These are phyloP conservation scores for Hydnomerulius pinastri DNA, from an alignment of 768 basidiomycete genomes.

Conservation along the genomic window DNA sequence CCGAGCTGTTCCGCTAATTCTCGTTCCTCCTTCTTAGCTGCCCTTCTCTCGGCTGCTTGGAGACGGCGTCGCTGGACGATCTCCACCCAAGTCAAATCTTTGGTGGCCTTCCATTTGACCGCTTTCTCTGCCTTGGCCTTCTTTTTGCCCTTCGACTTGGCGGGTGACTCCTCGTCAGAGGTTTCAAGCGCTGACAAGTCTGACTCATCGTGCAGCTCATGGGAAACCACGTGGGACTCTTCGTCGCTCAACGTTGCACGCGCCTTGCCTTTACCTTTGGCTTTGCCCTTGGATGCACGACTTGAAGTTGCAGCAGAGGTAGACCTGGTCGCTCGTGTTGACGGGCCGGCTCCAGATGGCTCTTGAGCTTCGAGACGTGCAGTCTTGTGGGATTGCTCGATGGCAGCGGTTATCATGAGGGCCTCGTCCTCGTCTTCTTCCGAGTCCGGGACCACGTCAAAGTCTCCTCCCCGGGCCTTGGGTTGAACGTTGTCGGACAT, in stretches of 20 bases:
- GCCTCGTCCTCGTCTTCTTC: constrained; percentile 32
- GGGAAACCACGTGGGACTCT: constrained; percentile 6
- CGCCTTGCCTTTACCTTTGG: constrained; percentile 29
- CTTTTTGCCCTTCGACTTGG: constrained; percentile 35
- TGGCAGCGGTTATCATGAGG: constrained; percentile 58
- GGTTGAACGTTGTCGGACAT: constrained; percentile 27
- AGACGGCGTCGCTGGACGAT: constrained; percentile 11
- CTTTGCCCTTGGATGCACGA: constrained; percentile 39
- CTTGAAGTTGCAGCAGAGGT: constrained; percentile 38
- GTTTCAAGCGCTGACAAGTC: constrained; percentile 11
- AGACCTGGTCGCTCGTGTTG: constrained; percentile 16
- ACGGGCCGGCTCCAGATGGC: constrained; percentile 34
- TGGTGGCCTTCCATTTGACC: constrained; percentile 4
- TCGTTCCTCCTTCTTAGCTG: constrained; percentile 48
- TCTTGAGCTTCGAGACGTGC: constrained; percentile 28
- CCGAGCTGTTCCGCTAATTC: constrained; percentile 60
- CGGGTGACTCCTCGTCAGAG: constrained; percentile 12
- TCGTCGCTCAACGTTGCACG: constrained; percentile 10
- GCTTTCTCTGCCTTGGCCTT: constrained; percentile 30
- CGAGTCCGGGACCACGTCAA: constrained; percentile 33
- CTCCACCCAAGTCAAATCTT: constrained; percentile 13
- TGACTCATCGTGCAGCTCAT: constrained; percentile 7
- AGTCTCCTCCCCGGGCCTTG: not conserved
- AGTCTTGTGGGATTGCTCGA: constrained; percentile 52
- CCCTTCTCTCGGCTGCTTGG: constrained; percentile 24